phyloP scores from a whole-genome alignment of 768 basidiomycete genomes.

The Pholiota molesta region DNA sequence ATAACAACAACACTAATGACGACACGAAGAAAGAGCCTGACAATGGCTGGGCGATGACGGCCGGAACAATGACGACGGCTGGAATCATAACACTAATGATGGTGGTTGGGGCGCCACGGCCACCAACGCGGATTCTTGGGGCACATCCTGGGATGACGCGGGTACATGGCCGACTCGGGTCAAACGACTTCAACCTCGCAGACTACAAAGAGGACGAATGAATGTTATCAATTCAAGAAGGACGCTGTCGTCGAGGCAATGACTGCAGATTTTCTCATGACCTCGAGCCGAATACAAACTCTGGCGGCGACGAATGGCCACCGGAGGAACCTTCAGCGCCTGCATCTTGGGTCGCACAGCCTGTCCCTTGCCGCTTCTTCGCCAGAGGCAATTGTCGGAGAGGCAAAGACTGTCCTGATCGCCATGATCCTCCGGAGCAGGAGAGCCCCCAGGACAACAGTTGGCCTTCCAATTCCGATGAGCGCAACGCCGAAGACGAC shows the following conservation, averaged over 20 bases:
- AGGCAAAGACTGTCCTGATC: background rate
- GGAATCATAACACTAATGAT: background rate
- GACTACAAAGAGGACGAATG: constrained; percentile 1
- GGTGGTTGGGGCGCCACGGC: constrained; percentile 16
- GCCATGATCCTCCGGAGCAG: background rate
- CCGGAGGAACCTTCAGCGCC: constrained; percentile 1
- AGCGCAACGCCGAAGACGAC: background rate
- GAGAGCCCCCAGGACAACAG: background rate
- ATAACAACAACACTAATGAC: background rate
- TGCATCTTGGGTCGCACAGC: background rate
- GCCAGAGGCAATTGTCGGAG: background rate
- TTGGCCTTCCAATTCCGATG: background rate
- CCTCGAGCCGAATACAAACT: constrained; percentile 3
- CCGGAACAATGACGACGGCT: background rate
- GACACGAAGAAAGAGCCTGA: background rate
- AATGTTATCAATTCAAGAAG: constrained; percentile 20
- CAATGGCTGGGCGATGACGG: background rate
- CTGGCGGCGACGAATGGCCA: constrained; percentile 11
- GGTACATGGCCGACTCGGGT: too few species aligned
- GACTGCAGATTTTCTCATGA: constrained; percentile 29
- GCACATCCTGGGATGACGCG: too few species aligned
- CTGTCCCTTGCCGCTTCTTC: background rate
- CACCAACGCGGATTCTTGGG: too few species aligned
- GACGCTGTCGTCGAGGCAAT: constrained; percentile 21
- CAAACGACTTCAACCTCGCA: background rate